Evolutionary conservation across 371 early-diverging fungal species (phyloP).

Genomic region (Circinella minor): DNA sequence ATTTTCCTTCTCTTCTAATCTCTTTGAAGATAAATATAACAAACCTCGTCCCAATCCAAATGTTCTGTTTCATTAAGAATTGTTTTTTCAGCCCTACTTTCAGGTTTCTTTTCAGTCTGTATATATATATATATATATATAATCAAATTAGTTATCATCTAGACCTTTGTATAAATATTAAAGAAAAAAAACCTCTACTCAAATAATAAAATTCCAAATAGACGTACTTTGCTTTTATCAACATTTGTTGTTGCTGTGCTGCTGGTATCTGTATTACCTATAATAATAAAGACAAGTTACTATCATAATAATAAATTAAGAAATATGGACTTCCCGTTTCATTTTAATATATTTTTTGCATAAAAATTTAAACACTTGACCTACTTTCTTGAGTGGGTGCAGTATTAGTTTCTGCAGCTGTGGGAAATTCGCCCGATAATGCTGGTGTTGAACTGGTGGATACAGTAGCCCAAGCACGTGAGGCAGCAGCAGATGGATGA

Average conservation of each 20-base stretch:
- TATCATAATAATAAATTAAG: not conserved
- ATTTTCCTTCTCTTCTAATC: too few species aligned
- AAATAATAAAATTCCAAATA: not conserved
- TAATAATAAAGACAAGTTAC: not conserved
- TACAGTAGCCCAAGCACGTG: conserved; percentile 17
- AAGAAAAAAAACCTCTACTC: too few species aligned
- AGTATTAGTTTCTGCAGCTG: conserved; percentile 28
- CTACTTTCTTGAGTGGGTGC: conserved; percentile 22
- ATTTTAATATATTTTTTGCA: not conserved
- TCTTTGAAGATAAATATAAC: conserved; percentile 26
- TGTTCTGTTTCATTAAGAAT: conserved; percentile 1
- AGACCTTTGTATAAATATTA: too few species aligned
- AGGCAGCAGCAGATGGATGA: conserved; percentile 9
- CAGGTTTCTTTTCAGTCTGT: not conserved
- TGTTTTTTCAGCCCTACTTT: not conserved
- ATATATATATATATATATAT: too few species aligned
- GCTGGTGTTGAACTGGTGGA: conserved; percentile 15
- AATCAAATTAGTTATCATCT: too few species aligned
- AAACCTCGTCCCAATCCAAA: conserved; percentile 46
- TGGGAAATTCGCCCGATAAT: conserved; percentile 30
- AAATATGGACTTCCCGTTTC: not conserved
- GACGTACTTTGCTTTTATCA: not conserved
- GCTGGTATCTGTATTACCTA: not conserved
- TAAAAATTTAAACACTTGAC: not conserved
- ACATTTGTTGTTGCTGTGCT: not conserved